Conservation (phyloP, 176 grass and related monocot genomes). For the Aegilops bicornis region DNA sequence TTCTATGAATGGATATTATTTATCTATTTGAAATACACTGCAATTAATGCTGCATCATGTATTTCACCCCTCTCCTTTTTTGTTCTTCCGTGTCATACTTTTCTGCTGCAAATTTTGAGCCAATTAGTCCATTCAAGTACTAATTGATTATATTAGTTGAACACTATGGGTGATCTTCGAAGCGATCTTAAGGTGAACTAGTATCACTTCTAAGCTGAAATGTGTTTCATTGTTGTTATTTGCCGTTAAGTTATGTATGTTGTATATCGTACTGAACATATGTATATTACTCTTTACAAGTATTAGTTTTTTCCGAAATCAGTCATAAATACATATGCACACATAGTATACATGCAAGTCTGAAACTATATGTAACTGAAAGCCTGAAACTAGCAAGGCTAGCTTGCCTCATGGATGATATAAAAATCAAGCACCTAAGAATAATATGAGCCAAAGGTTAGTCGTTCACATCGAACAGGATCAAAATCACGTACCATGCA, state of each 20-base stretch:
- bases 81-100: neutral
- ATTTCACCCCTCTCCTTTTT: neutral
- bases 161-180: neutral
- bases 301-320: neutral
- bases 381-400: neutral
- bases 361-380: neutral
- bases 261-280: neutral
- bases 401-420: neutral
- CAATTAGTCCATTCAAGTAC: neutral
- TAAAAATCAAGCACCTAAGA: neutral
- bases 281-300: neutral
- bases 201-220: neutral
- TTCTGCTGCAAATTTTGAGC: neutral
- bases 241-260: neutral
- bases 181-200: neutral
- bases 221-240: constrained; percentile 8
- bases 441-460: constrained; percentile 14
- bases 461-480: constrained; percentile 5
- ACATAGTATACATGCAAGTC: neutral
- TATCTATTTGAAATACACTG: neutral
- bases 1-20: constrained; percentile 16
- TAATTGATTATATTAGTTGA: constrained; percentile 1
- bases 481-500: constrained; percentile 16
- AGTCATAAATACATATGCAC: neutral
- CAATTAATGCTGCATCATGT: neutral